phyloP scores from a whole-genome alignment of 805 yeast species.

The Candida alai region DNA sequence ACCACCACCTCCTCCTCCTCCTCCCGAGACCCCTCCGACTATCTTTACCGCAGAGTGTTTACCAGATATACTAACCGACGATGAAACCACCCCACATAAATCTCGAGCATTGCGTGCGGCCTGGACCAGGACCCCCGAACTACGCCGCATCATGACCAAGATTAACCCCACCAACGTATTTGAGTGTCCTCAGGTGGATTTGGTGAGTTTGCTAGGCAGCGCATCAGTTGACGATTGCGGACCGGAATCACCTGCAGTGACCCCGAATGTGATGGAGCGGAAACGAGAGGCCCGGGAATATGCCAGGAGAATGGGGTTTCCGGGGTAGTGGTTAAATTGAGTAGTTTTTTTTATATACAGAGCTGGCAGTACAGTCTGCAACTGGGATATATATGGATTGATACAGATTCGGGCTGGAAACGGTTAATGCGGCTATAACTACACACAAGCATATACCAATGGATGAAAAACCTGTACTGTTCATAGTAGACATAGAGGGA shows the following conservation, averaged over 20 bases:
- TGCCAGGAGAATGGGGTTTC: constrained; percentile 44
- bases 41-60: constrained; percentile 20
- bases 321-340: no score
- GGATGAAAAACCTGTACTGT: no score
- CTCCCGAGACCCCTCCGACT: constrained; percentile 6
- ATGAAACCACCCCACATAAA: constrained; percentile 24
- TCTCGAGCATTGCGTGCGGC: constrained; percentile 20
- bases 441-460: no score
- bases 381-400: no score
- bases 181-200: constrained; percentile 64
- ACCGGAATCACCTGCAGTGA: constrained; percentile 49
- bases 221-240: constrained; percentile 60
- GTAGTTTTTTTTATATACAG: background rate
- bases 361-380: no score
- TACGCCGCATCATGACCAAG: constrained; percentile 23
- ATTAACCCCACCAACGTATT: constrained; percentile 49
- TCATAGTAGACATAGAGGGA: no score
- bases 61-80: constrained; percentile 42
- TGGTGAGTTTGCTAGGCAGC: constrained; percentile 67
- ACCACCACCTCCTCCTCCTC: background rate
- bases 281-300: constrained; percentile 42
- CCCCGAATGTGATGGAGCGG: constrained; percentile 38
- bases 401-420: no score
- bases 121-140: constrained; percentile 40
- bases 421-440: no score